phyloP scores from a whole-genome alignment of 352 stramenopile genomes.

The Thraustotheca clavata region DNA sequence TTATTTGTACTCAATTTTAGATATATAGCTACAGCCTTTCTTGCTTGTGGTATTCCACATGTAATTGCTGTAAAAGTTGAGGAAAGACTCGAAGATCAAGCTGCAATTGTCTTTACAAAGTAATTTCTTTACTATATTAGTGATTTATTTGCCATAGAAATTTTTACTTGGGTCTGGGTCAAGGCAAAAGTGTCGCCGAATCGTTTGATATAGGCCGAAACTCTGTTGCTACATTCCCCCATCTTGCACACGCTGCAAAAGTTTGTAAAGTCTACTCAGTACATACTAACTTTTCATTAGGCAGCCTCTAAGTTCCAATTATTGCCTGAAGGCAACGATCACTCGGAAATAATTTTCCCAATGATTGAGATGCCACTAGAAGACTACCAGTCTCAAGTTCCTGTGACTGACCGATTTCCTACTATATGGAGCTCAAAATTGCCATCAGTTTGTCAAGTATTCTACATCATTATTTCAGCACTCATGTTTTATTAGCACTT shows the following conservation, averaged over 20 bases:
- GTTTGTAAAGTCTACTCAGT: not conserved
- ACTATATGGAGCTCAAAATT: conserved; percentile 75
- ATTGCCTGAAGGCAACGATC: conserved; percentile 59
- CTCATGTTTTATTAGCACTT: conserved; percentile 32
- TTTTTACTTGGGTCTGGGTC: conserved; percentile 71
- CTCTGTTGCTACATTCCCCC: conserved; percentile 57
- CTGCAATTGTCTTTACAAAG: conserved; percentile 77
- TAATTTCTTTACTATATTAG: not conserved
- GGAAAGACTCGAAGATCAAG: conserved; percentile 82
- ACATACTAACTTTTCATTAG: not conserved
- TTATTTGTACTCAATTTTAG: conserved; percentile 22
- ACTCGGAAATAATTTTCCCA: conserved; percentile 77
- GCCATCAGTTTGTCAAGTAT: conserved; percentile 56
- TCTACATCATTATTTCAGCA: not conserved
- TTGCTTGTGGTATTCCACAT: conserved; percentile 83
- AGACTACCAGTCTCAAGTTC: conserved; percentile 35
- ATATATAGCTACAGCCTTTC: conserved; percentile 62
- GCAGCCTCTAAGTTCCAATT: conserved; percentile 72
- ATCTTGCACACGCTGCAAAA: conserved; percentile 9
- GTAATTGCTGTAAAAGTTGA: conserved; percentile 84
- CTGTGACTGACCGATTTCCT: conserved; percentile 47
- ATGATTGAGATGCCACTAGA: conserved; percentile 40
- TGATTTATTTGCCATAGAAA: not conserved
- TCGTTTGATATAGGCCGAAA: conserved; percentile 72
- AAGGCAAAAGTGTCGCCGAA: conserved; percentile 54